Conservation (phyloP, 345 rosid species). For the Geranium rotundifolium region DNA sequence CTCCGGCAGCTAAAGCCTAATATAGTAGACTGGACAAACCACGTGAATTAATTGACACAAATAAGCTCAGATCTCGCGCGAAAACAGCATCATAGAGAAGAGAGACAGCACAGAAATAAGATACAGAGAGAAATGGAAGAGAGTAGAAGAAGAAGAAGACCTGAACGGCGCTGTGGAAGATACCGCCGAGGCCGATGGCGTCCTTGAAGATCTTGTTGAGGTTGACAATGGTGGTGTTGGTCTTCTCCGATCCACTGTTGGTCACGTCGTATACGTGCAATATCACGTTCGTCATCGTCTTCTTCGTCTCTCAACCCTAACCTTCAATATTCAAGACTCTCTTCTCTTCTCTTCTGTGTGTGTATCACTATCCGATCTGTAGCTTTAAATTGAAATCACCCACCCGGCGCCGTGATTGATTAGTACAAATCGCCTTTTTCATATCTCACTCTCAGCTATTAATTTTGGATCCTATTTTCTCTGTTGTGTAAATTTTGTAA, state of each 20-base stretch:
- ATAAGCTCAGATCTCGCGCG: background rate
- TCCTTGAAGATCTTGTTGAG: constrained; percentile 95
- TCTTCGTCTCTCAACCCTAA: background rate
- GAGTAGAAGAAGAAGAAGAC: constrained; percentile 18
- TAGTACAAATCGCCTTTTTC: too few species aligned
- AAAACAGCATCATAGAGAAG: background rate
- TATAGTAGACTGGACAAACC: too few species aligned
- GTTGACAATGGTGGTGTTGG: constrained; percentile 77
- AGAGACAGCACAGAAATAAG: background rate
- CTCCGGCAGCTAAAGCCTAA: too few species aligned
- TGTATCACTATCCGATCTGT: too few species aligned
- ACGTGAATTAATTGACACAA: too few species aligned
- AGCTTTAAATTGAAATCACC: too few species aligned
- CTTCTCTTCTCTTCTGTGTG: too few species aligned
- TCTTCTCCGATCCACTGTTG: constrained; percentile 92
- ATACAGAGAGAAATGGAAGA: background rate
- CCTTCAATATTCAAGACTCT: too few species aligned
- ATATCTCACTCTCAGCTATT: too few species aligned
- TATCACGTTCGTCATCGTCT: constrained; percentile 62
- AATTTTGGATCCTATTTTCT: too few species aligned
- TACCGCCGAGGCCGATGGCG: constrained; percentile 88
- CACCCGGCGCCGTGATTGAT: too few species aligned
- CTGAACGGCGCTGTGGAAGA: constrained; percentile 97
- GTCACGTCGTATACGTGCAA: constrained; percentile 90
- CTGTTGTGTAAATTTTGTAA: too few species aligned